phyloP scores from a whole-genome alignment of 2,329 filamentous ascomycete genomes.

The Tetracladium maxilliforme region DNA sequence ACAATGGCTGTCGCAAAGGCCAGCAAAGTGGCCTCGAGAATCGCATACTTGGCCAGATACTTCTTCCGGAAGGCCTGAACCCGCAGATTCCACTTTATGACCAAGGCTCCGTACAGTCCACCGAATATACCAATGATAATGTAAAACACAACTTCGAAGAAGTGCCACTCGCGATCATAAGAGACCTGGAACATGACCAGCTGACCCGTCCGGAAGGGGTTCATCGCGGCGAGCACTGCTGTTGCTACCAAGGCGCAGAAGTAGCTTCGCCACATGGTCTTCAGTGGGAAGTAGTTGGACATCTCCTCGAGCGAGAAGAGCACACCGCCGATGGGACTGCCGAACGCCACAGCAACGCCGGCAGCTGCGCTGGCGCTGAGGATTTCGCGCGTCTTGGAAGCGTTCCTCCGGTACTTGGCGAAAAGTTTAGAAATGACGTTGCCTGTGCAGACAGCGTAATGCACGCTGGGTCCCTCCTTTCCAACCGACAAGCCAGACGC shows the following conservation, averaged over 20 bases:
- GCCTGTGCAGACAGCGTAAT: conserved; percentile 94
- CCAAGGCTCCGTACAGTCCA: conserved; percentile 86
- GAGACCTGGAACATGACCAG: conserved; percentile 98
- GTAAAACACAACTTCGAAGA: conserved; percentile 91
- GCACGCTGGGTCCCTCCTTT: conserved; percentile 96
- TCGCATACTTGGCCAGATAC: conserved; percentile 70
- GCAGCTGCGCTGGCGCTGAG: conserved; percentile 88
- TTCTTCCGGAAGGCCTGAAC: conserved; percentile 89
- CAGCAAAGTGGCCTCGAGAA: conserved; percentile 74
- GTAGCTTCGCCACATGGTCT: conserved; percentile 96
- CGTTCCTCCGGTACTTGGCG: conserved; percentile 80
- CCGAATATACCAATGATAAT: conserved; percentile 84
- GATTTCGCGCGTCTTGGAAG: conserved; percentile 89
- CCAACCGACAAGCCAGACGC: conserved; percentile 88
- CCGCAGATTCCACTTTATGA: conserved; percentile 94
- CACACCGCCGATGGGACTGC: conserved; percentile 91
- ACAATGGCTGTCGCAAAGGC: conserved; percentile 75
- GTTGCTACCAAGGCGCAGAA: conserved; percentile 95
- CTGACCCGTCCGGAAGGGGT: conserved; percentile 91
- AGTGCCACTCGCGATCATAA: conserved; percentile 95
- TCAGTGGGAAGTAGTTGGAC: conserved; percentile 89
- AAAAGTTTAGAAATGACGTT: conserved; percentile 93
- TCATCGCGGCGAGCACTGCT: conserved; percentile 85
- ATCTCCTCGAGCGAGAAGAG: conserved; percentile 97
- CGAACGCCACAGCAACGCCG: conserved; percentile 91